A percentile compares a stretch with the other conserved stretches of the same genome.
Evolutionary conservation across 2,329 filamentous ascomycete species (phyloP).

Genomic region (Mycogone perniciosa): DNA sequence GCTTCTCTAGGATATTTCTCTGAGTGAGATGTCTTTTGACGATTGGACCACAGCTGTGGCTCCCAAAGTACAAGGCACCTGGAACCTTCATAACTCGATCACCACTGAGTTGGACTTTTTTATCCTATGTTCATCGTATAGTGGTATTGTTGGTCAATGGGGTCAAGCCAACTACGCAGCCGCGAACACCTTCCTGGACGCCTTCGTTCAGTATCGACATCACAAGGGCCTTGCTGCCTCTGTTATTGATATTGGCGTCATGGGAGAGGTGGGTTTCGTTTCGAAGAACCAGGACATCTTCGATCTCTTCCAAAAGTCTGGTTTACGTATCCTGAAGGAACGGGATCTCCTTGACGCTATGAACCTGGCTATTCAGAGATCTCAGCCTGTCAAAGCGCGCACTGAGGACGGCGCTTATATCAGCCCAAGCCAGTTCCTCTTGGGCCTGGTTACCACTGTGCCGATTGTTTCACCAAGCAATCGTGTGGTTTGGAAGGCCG

Average conservation of each 20-base stretch:
- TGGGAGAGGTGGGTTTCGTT: slow-evolving; percentile 34
- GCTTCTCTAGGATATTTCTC: neutral
- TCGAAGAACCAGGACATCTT: slow-evolving; percentile 14
- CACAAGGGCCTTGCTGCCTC: slow-evolving; percentile 29
- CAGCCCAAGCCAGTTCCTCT: neutral
- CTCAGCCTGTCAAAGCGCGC: neutral
- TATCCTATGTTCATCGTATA: slow-evolving; percentile 25
- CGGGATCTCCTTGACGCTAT: slow-evolving; percentile 15
- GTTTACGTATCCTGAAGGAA: slow-evolving; percentile 15
- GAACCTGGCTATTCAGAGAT: slow-evolving; percentile 7
- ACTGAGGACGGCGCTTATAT: neutral
- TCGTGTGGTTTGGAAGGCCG: slow-evolving; percentile 14
- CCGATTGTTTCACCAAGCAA: slow-evolving; percentile 9
- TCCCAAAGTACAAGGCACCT: slow-evolving; percentile 30
- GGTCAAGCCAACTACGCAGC: slow-evolving; percentile 33
- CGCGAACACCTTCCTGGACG: slow-evolving; percentile 36
- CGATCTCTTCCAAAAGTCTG: slow-evolving; percentile 12
- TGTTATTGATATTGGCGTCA: slow-evolving; percentile 30
- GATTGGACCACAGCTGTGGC: slow-evolving; percentile 21
- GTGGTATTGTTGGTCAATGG: slow-evolving; percentile 22
- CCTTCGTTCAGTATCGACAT: slow-evolving; percentile 32
- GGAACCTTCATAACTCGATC: slow-evolving; percentile 27
- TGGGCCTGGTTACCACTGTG: slow-evolving; percentile 11
- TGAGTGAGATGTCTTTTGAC: slow-evolving; percentile 26
- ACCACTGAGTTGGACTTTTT: slow-evolving; percentile 27